Evolutionary conservation across 2,329 filamentous ascomycete genomes (phyloP).

Genomic region (Blastomyces gilchristii): DNA sequence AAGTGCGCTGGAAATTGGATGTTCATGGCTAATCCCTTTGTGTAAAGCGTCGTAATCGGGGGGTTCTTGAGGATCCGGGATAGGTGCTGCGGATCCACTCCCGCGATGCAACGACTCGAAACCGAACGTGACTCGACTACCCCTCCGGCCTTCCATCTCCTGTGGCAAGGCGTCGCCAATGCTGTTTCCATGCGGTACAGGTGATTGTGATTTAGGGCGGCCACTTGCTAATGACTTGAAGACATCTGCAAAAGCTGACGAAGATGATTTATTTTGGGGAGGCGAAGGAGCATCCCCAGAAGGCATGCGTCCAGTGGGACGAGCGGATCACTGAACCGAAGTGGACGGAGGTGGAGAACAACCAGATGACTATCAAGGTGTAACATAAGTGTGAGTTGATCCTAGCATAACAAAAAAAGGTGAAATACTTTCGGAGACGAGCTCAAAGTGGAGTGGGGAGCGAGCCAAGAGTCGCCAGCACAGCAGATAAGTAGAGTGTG

Average conservation of each 20-base stretch:
- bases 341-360: not conserved
- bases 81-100: constrained; percentile 25
- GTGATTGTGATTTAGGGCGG: constrained; percentile 31
- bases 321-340: not conserved
- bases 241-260: constrained; percentile 34
- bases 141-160: constrained; percentile 26
- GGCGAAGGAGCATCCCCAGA: constrained; percentile 33
- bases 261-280: constrained; percentile 27
- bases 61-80: constrained; percentile 29
- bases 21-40: constrained; percentile 26
- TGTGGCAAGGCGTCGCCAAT: constrained; percentile 24
- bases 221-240: constrained; percentile 34
- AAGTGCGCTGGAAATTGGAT: constrained; percentile 27
- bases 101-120: constrained; percentile 35
- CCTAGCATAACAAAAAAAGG: not conserved
- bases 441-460: constrained; percentile 4
- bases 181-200: constrained; percentile 25
- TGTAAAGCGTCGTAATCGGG: constrained; percentile 32
- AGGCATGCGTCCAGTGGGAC: constrained; percentile 29
- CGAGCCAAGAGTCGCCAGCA: constrained; percentile 5
- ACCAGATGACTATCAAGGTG: not conserved
- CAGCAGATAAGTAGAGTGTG: not conserved
- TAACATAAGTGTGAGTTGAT: not conserved
- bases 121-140: constrained; percentile 26
- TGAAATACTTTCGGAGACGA: not conserved